These are phyloP conservation scores for Malassezia dermatis DNA, from an alignment of 1,284 basidiomycete species.

Conservation along the genomic window DNA sequence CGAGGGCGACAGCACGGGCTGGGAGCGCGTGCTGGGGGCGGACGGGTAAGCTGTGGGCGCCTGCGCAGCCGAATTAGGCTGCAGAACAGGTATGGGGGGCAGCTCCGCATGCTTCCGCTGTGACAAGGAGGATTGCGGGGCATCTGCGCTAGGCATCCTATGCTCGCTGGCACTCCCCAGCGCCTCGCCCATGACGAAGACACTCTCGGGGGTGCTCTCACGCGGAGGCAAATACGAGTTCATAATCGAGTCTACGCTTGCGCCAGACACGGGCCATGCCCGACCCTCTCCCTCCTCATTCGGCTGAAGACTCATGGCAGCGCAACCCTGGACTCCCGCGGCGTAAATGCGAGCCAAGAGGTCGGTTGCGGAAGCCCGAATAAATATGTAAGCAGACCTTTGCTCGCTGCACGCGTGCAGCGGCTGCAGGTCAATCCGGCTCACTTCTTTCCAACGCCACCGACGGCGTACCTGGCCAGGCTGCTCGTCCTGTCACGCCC, in stretches of 20 bases:
- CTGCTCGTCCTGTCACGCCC: neutral
- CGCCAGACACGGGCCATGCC: neutral
- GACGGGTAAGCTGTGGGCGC: neutral
- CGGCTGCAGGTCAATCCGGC: neutral
- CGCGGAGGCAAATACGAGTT: conserved; percentile 3
- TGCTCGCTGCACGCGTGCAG: neutral
- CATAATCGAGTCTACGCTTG: conserved; percentile 5
- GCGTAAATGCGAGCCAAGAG: neutral
- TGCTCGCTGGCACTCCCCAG: neutral
- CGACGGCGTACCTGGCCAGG: neutral
- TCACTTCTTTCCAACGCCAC: neutral
- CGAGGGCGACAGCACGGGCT: neutral
- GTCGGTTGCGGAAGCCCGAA: neutral
- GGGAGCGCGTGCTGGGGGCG: neutral
- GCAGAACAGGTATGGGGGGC: neutral
- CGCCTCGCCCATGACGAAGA: conserved; percentile 5
- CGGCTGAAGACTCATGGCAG: neutral
- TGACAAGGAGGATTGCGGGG: neutral
- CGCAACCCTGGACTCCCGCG: neutral
- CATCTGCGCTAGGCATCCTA: neutral
- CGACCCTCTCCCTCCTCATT: neutral
- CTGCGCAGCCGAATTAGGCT: neutral
- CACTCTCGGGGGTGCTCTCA: neutral
- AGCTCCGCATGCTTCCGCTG: neutral
- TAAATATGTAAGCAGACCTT: neutral